A percentile compares a stretch with the other conserved stretches of the same genome.
phyloP scores from a whole-genome alignment of 495 filamentous ascomycete species.

The Hyaloscypha variabilis region DNA sequence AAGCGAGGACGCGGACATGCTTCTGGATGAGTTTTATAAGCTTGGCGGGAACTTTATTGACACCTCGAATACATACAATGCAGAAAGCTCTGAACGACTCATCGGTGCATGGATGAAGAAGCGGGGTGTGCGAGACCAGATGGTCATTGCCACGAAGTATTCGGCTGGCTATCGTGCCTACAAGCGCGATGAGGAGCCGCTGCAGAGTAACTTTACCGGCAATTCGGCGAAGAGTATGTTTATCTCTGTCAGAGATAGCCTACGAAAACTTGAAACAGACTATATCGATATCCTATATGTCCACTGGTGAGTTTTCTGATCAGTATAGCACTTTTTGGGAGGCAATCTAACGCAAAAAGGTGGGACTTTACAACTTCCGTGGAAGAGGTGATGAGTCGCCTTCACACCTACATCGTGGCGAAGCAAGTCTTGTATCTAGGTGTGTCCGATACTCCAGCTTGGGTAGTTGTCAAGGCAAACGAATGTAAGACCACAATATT shows the following conservation, averaged over 20 bases:
- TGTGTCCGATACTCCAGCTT: conserved; percentile 66
- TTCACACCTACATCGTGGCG: conserved; percentile 58
- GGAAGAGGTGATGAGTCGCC: conserved; percentile 66
- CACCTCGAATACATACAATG: conserved; percentile 72
- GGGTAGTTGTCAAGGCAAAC: conserved; percentile 68
- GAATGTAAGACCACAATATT: too few relatives aligned
- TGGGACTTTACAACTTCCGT: conserved; percentile 55
- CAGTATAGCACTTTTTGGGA: too few relatives aligned
- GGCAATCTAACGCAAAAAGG: too few relatives aligned
- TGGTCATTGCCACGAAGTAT: conserved; percentile 73
- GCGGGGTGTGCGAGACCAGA: conserved; percentile 50
- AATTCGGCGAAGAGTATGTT: conserved; percentile 39
- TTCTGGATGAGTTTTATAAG: conserved; percentile 66
- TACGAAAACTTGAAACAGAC: conserved; percentile 60
- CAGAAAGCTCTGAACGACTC: conserved; percentile 67
- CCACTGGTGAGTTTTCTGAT: too few relatives aligned
- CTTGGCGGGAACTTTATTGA: conserved; percentile 80
- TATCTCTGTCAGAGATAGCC: conserved; percentile 32
- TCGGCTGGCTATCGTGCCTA: conserved; percentile 43
- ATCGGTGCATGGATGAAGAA: conserved; percentile 73
- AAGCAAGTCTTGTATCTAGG: conserved; percentile 74
- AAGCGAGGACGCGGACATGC: conserved; percentile 54
- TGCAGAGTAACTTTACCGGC: conserved; percentile 53
- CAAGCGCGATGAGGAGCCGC: conserved; percentile 39
- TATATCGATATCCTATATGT: conserved; percentile 67